Conservation (phyloP, 2,329 filamentous ascomycete genomes). For the Fusarium paranaense region DNA sequence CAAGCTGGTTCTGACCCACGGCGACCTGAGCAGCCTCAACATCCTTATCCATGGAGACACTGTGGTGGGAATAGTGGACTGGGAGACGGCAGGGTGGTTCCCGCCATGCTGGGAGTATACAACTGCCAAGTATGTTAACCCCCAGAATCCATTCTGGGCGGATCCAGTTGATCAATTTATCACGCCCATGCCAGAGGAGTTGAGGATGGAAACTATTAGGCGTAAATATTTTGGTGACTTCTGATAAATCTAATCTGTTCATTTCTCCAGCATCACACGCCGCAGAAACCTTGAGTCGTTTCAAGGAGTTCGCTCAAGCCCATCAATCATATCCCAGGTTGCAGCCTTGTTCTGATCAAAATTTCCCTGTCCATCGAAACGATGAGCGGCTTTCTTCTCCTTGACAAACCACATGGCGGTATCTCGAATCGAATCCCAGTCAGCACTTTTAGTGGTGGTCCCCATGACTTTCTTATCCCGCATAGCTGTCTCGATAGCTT, state of each 20-base stretch:
- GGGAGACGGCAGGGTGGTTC: conserved; percentile 50
- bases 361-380: too few relatives aligned
- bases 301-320: too few relatives aligned
- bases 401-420: too few relatives aligned
- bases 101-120: conserved; percentile 51
- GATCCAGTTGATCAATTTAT: conserved; percentile 36
- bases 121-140: conserved; percentile 29
- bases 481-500: too few relatives aligned
- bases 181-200: conserved; percentile 22
- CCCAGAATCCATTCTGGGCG: conserved; percentile 33
- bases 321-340: too few relatives aligned
- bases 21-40: conserved; percentile 57
- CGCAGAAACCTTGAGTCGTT: too few relatives aligned
- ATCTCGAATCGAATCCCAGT: too few relatives aligned
- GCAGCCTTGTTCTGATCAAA: too few relatives aligned
- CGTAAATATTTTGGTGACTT: conserved; percentile 28
- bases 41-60: conserved; percentile 55
- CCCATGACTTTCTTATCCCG: too few relatives aligned
- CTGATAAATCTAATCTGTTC: not conserved
- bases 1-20: conserved; percentile 56
- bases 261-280: too few relatives aligned
- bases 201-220: conserved; percentile 36
- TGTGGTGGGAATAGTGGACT: conserved; percentile 59
- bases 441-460: too few relatives aligned
- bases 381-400: too few relatives aligned